These are phyloP conservation scores for Asterella californica DNA, from an alignment of 225 moss, liverwort and hornwort species.

Conservation along the genomic window DNA sequence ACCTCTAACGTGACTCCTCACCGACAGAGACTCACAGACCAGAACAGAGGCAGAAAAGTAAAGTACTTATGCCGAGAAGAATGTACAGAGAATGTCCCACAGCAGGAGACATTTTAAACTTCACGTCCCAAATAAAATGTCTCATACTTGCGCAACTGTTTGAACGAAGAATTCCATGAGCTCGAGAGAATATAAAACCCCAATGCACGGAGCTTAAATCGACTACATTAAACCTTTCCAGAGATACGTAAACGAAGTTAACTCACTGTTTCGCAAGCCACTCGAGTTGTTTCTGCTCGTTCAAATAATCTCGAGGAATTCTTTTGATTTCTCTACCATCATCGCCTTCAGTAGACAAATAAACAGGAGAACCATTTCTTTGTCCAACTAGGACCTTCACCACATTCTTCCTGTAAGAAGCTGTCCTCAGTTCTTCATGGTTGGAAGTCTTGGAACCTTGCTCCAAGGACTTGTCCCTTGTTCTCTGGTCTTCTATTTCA, in stretches of 20 bases:
- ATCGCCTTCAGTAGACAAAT: conserved; percentile 48
- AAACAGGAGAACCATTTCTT: conserved; percentile 65
- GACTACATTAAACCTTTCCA: not conserved
- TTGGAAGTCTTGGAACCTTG: too few species aligned
- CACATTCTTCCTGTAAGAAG: conserved; percentile 6
- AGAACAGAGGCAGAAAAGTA: too few species aligned
- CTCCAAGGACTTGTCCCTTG: not conserved
- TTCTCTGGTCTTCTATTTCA: not conserved
- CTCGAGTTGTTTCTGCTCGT: conserved; percentile 71
- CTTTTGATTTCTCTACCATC: conserved; percentile 33
- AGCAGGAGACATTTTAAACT: not conserved
- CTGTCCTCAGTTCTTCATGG: not conserved
- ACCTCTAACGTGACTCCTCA: too few species aligned
- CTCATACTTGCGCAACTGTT: not conserved
- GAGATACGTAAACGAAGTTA: too few species aligned
- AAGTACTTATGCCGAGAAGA: too few species aligned
- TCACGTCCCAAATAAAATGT: not conserved
- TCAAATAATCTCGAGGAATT: conserved; percentile 40
- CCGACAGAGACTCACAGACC: too few species aligned
- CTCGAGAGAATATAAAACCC: too few species aligned
- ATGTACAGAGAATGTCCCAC: not conserved
- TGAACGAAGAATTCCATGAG: not conserved
- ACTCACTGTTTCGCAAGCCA: conserved; percentile 81
- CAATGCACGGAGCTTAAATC: not conserved
- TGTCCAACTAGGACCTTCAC: conserved; percentile 45